phyloP scores from a whole-genome alignment of 345 rosid genomes.

The Atalantia buxifolia region DNA sequence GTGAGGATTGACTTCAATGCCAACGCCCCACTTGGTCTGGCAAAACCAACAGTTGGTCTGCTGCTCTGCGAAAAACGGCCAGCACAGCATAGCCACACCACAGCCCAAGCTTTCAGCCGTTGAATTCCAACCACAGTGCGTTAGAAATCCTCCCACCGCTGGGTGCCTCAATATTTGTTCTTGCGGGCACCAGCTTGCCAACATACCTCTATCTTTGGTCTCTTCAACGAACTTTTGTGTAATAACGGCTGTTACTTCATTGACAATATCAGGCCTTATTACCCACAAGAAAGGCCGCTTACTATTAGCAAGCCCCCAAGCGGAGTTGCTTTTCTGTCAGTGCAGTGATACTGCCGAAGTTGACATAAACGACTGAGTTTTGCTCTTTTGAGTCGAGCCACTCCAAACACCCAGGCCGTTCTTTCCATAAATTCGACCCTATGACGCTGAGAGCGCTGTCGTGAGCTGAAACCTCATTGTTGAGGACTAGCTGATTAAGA shows the following conservation, averaged over 20 bases:
- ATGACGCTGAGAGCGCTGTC: background rate
- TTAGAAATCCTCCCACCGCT: conserved; percentile 5
- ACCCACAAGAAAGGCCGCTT: conserved; percentile 20
- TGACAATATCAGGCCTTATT: conserved; percentile 19
- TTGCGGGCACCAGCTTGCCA: conserved; percentile 16
- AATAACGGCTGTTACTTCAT: conserved; percentile 2
- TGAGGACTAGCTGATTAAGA: background rate
- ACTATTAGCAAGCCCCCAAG: conserved; percentile 26
- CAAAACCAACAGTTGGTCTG: conserved; percentile 9
- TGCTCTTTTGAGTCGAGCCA: conserved; percentile 12
- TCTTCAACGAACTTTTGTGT: conserved; percentile 9
- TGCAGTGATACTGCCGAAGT: conserved; percentile 10
- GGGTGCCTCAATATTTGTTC: conserved; percentile 10
- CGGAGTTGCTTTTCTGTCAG: conserved; percentile 16
- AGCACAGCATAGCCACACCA: conserved; percentile 9
- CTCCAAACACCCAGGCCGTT: background rate
- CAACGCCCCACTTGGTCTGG: conserved; percentile 10
- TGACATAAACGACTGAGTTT: conserved; percentile 5
- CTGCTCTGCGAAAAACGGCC: conserved; percentile 14
- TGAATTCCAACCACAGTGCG: conserved; percentile 13
- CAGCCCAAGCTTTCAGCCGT: background rate
- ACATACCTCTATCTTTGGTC: background rate
- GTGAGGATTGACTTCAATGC: conserved; percentile 9
- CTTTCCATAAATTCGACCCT: conserved; percentile 2
- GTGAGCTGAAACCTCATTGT: background rate